Percentiles rank a stretch among this genome's conserved stretches.
Conservation (phyloP, 2,329 filamentous ascomycete species). For the Arthrobotrys iridis region DNA sequence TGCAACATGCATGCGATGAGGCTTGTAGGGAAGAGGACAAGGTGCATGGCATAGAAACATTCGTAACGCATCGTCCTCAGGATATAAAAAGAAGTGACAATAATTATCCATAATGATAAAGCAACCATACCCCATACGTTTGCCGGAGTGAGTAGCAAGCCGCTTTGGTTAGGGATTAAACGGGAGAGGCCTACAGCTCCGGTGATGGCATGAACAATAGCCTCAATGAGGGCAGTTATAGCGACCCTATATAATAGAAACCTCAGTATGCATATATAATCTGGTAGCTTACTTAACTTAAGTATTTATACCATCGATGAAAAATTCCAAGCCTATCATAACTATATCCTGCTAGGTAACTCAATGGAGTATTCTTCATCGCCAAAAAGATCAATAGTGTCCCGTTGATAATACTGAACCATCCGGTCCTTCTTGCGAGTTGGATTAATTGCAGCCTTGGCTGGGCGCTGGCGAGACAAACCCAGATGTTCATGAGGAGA, state of each 20-base stretch:
- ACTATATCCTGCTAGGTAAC: constrained; percentile 33
- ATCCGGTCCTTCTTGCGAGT: constrained; percentile 29
- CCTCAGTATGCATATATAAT: neutral
- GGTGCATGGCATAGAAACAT: constrained; percentile 35
- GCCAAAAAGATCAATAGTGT: constrained; percentile 47
- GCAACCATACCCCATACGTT: constrained; percentile 50
- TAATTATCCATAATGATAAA: constrained; percentile 40
- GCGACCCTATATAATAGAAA: constrained; percentile 35
- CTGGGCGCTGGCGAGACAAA: constrained; percentile 31
- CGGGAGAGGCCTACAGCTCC: constrained; percentile 40
- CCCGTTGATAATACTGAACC: constrained; percentile 42
- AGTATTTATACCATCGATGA: constrained; percentile 35
- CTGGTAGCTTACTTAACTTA: too few species aligned
- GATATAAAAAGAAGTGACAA: constrained; percentile 41
- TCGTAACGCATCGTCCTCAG: constrained; percentile 43
- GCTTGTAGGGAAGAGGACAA: constrained; percentile 44
- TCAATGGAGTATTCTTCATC: constrained; percentile 50
- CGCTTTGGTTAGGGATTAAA: constrained; percentile 38
- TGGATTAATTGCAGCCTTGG: constrained; percentile 38
- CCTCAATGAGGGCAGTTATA: constrained; percentile 36
- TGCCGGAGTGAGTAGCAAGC: constrained; percentile 28
- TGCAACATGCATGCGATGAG: constrained; percentile 42
- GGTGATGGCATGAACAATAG: constrained; percentile 32
- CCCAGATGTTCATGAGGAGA: constrained; percentile 36
- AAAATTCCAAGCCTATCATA: constrained; percentile 47